Evolutionary conservation across 768 basidiomycete species (phyloP).

Genomic region (Candolleomyces aberdarensis): DNA sequence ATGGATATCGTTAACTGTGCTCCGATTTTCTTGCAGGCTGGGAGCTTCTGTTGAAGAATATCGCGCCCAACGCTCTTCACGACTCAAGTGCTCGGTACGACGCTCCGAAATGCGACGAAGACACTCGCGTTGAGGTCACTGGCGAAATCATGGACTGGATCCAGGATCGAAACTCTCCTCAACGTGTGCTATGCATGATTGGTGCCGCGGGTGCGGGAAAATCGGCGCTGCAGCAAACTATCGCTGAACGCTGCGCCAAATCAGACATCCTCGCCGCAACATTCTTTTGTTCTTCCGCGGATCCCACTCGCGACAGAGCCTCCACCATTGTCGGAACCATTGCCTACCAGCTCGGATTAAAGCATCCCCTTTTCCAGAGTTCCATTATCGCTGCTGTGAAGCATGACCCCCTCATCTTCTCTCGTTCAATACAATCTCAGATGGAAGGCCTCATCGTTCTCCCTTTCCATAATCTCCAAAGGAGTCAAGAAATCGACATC

Average conservation of each 20-base stretch:
- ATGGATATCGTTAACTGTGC: too few species aligned
- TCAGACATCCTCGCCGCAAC: neutral
- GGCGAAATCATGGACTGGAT: neutral
- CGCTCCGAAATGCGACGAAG: neutral
- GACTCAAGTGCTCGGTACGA: neutral
- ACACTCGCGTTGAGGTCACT: neutral
- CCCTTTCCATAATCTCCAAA: neutral
- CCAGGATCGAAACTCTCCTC: neutral
- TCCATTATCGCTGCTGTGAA: neutral
- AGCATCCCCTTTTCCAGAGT: neutral
- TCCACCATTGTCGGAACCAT: neutral
- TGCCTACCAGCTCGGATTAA: neutral
- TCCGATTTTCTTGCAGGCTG: too few species aligned
- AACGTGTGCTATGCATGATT: neutral
- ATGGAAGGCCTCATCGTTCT: neutral
- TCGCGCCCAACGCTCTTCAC: neutral
- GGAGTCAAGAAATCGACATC: too few species aligned
- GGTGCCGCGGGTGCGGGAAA: slow-evolving; percentile 4
- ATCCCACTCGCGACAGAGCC: neutral
- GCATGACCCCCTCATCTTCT: neutral
- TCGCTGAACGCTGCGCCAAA: neutral
- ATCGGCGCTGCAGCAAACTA: neutral
- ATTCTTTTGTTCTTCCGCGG: neutral
- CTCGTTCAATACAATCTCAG: neutral
- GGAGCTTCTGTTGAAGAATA: neutral